Base-by-base conservation (phyloP, 768 basidiomycete species). In the Suillus luteus region DNA sequence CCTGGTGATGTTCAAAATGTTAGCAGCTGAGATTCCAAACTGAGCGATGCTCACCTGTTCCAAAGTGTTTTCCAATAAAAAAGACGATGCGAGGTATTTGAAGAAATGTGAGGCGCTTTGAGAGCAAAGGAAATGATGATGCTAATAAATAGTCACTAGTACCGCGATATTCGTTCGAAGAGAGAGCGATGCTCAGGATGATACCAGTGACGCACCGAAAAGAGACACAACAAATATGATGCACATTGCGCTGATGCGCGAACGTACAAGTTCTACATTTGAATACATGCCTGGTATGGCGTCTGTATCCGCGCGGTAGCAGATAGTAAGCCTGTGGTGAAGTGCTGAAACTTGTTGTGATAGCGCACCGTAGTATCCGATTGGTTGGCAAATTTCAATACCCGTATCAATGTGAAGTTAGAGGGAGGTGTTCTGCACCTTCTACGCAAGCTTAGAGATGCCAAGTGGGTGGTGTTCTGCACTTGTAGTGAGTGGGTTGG, bases 41-140 rank as follows among this genome's bases (percentile, higher is more conserved):
- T 52, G 51, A 24, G 33, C 27, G 31, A 62, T n/a, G 55, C 71
- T 27, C 48, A 85, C 87, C 86, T 15, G 92, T 93, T 41, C 92
- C 92, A 68, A 93, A 93, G 71, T 94, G 92, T 69, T 93, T 94
- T 44, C 90, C 91, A n/a, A 92, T 79, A 74, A 94, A 93, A 72
- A 94, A 93, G 19, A 89, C 69, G 17, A 90, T 77, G 27, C 82
- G 81, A 1, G 90, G 91, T 67, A 92, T 86, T 60, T 82, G 81
- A 24, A 92, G 68, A 62, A 79, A 80, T 7, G 80, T 78, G 15
- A 82, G 69, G 1, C 80, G 80, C 63, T 83, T 85, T 0, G 91
- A 90, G 31, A 91, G 62, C 1, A 85, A 77, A 0, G 92, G 92
- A 65, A 93, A 89, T 0, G 89, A 89, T 1, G 86, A 87, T n/a